phyloP scores from a whole-genome alignment of 2,329 filamentous ascomycete species.

The Epichloe festucae region DNA sequence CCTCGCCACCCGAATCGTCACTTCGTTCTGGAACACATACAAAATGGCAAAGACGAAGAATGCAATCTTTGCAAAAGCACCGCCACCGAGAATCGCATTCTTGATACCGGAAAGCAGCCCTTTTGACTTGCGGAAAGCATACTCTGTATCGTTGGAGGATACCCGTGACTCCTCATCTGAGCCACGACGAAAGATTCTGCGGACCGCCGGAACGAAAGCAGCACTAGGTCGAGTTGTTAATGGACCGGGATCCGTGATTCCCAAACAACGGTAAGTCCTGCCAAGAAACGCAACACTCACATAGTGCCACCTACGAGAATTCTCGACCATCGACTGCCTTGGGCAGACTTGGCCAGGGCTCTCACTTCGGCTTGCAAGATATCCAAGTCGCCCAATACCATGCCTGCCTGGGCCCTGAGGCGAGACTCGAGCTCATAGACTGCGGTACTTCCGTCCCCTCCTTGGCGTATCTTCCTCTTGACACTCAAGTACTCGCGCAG shows the following conservation, averaged over 20 bases:
- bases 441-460: constrained; percentile 15
- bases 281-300: constrained; percentile 23
- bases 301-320: constrained; percentile 39
- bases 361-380: constrained; percentile 31
- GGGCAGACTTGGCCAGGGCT: constrained; percentile 28
- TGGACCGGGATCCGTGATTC: too few species aligned
- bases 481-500: constrained; percentile 23
- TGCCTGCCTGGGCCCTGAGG: constrained; percentile 27
- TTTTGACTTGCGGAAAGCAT: constrained; percentile 40
- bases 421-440: constrained; percentile 28
- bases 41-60: constrained; percentile 44
- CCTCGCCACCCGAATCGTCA: constrained; percentile 39
- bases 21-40: constrained; percentile 47
- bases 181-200: constrained; percentile 35
- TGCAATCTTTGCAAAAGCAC: constrained; percentile 34
- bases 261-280: neutral
- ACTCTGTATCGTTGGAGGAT: constrained; percentile 40
- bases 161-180: constrained; percentile 22
- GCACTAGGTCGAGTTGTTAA: constrained; percentile 22
- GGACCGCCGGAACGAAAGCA: constrained; percentile 38
- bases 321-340: constrained; percentile 37
- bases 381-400: constrained; percentile 32
- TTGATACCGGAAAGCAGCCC: constrained; percentile 37
- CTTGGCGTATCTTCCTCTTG: constrained; percentile 17
- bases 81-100: constrained; percentile 28